Evolutionary conservation across 2,329 filamentous ascomycete species (phyloP), one percentile per base, ranked within the genome.

Genomic region (Exophiala alcalophila): DNA sequence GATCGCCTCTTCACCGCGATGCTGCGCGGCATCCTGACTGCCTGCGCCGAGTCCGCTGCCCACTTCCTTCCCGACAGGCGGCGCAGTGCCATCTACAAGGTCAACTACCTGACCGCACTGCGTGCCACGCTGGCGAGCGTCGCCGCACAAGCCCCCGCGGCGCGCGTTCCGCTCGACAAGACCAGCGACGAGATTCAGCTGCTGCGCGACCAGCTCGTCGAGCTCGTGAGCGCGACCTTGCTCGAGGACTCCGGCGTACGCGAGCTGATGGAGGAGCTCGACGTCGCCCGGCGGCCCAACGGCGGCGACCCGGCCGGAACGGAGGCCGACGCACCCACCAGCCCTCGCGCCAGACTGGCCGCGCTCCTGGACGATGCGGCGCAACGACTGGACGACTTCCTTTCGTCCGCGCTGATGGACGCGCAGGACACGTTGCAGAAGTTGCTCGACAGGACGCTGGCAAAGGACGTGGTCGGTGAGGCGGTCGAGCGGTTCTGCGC

Each of bases 391-490:
- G 92, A 98, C 59, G 82, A 88, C 48, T 98, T 97, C 66, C 71
- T 98, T 16, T 90, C 92, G 0, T 94, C 88, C 1, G 92, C 91
- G 2, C 74, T 95, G 20, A 91, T 96, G 73, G 92, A 98, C 61
- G 90, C 90, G 2, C 81, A 86, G 56, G 85, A 92, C 36, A 86
- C 88, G 47, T 65, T 97, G 18, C 83, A 83, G 52, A 72, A 78
- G 28, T 67, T 98, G 1, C 81, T 84, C 49, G 85, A 86, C 57
- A 78, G 84, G 1, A 74, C 73, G 8, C 68, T 94, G 44, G 83
- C 84, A 10, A 78, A 86, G 33, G 73, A 81, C 32, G 78, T 95
- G 34, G 92, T 87, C 0, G 86, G 94, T 56, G 79, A 85, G 52
- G 91, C 90, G 0, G 86, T 89, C 1, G 82, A 87, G 55, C 75